These are phyloP conservation scores for Magnolia changhungtana DNA, from an alignment of 164 flowering plant genomes.

Conservation along the genomic window DNA sequence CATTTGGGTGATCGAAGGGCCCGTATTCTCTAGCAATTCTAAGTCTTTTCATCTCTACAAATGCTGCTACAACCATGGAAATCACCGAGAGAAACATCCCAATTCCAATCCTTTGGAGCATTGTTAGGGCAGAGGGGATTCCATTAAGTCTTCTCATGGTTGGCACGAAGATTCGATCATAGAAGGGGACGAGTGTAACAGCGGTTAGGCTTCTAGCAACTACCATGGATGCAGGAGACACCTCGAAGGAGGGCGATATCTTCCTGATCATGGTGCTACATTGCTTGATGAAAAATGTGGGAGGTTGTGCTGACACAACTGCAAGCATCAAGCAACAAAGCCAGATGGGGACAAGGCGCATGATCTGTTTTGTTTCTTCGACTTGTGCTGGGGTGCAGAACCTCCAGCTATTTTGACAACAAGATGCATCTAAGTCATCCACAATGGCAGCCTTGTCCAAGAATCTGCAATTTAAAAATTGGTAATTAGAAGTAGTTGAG, in stretches of 20 bases:
- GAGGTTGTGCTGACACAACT: slow-evolving; percentile 2
- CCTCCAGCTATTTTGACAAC: neutral
- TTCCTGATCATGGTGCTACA: slow-evolving; percentile 12
- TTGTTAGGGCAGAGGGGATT: slow-evolving; percentile 4
- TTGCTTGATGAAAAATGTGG: slow-evolving; percentile 17
- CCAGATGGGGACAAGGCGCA: slow-evolving; percentile 6
- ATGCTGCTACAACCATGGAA: slow-evolving; percentile 12
- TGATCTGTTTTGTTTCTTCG: slow-evolving; percentile 4
- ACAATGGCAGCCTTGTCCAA: neutral
- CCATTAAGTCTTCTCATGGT: neutral
- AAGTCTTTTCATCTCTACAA: slow-evolving; percentile 12
- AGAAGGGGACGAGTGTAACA: neutral
- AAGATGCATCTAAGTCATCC: neutral
- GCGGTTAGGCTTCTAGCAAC: neutral
- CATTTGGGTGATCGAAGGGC: neutral
- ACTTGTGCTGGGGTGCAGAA: slow-evolving; percentile 4
- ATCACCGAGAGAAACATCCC: slow-evolving; percentile 1
- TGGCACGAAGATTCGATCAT: slow-evolving; percentile 8
- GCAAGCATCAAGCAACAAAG: slow-evolving; percentile 7
- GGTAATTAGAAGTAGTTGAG: neutral
- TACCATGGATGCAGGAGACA: neutral
- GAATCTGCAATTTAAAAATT: neutral
- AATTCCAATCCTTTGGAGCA: neutral
- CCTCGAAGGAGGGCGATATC: neutral
- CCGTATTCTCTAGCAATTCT: slow-evolving; percentile 4